Evolutionary conservation across 768 basidiomycete genomes (phyloP), one percentile per base, ranked within the genome.

Genomic region (Tricholoma terreum): DNA sequence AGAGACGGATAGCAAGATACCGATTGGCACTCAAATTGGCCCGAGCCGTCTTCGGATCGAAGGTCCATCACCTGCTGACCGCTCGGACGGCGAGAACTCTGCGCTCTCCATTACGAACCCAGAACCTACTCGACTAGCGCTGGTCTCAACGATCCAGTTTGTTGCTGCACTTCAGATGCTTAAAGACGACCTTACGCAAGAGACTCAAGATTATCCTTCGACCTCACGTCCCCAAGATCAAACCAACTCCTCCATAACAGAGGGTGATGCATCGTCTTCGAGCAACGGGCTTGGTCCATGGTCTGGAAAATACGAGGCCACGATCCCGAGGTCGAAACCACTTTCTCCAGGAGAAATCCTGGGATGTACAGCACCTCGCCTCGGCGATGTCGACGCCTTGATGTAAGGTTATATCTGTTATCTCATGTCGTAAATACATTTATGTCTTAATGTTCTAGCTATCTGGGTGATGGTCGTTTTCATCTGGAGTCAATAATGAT

Each of bases 401-500:
- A 77, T 99, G 94, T 96, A 74, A 52, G 87, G 74, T 17, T 34
- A 45, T 35, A 50, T 49, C 52, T 38, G n/a, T n/a, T 33, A 57
- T 58, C 27, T 12, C 52, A 12, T 31, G 52, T 24, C 33, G 17
- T 48, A 24, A 56, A 24, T 21, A 43, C 38, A 42, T 59, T 55
- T 31, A 62, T 49, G 9, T 50, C 58, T 38, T 40, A 60, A 42
- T 57, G 35, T 17, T 54, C 49, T 58, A 97, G 94, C 65, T 99
- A 98, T 71, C 83, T 99, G 24, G 97, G 97, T 15, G 97, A 99
- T 65, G 97, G 97, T 19, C 89, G 97, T 9, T 99, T 99, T 77
- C 97, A 98, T 69, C 82, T 98, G 15, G 97, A 99, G 72, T 91
- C 93, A 12, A 94, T 98, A 69, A 99, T 99, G 97, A 97, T 99